These are phyloP conservation scores for Casuarina cunninghamiana DNA, from an alignment of 306 rosid genomes.

Conservation along the genomic window DNA sequence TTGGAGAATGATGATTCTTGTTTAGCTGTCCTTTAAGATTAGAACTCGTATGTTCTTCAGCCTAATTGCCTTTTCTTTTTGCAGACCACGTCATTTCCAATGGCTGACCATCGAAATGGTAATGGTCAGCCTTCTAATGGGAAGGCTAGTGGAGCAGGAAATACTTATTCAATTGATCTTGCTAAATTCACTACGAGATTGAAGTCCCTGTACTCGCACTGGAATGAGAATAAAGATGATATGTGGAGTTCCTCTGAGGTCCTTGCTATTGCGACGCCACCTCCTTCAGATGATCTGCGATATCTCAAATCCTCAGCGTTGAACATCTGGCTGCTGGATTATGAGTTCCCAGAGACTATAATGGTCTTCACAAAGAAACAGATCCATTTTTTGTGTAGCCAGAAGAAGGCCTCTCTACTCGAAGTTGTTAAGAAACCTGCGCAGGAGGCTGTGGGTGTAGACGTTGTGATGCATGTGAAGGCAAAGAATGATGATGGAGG, in stretches of 20 bases:
- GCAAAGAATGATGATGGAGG: conserved; percentile 76
- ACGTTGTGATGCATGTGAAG: conserved; percentile 79
- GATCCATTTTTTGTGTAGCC: conserved; percentile 82
- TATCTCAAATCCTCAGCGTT: conserved; percentile 87
- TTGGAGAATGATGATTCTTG: background rate
- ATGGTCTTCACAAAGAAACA: conserved; percentile 83
- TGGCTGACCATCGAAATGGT: conserved; percentile 91
- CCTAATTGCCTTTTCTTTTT: background rate
- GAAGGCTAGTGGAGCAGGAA: conserved; percentile 54
- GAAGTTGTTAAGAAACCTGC: conserved; percentile 69
- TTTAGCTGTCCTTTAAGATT: too few relatives aligned
- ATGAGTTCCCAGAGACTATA: conserved; percentile 91
- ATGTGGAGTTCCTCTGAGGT: conserved; percentile 82
- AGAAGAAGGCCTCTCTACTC: conserved; percentile 81
- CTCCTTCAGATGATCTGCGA: conserved; percentile 86
- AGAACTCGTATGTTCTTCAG: background rate
- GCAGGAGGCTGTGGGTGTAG: conserved; percentile 67
- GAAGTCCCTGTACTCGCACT: conserved; percentile 59
- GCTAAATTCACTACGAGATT: conserved; percentile 57
- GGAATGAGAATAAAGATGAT: conserved; percentile 62
- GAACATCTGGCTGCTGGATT: conserved; percentile 80
- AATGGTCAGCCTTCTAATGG: conserved; percentile 57
- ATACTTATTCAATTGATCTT: conserved; percentile 62
- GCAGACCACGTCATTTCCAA: conserved; percentile 16
- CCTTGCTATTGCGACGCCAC: conserved; percentile 70